A percentile compares a stretch with the other conserved stretches of the same genome.
Evolutionary conservation across 495 filamentous ascomycete species (phyloP).

Genomic region (Annulohypoxylon moriforme): DNA sequence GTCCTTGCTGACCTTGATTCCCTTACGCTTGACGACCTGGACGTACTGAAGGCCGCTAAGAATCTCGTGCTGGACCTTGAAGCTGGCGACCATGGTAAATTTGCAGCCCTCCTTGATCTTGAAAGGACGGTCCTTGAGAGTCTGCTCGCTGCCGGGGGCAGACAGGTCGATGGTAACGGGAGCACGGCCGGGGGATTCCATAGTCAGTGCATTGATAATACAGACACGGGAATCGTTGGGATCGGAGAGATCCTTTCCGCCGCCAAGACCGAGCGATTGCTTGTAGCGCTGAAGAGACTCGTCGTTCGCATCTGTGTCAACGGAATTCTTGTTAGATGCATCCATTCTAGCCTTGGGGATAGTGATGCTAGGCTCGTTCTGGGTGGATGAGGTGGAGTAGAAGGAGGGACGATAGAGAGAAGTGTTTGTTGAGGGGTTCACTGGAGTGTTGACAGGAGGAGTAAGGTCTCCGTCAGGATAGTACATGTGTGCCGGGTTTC

Average conservation of each 20-base stretch:
- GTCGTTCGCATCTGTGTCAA: slow-evolving; percentile 71
- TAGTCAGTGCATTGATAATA: slow-evolving; percentile 89
- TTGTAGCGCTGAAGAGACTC: slow-evolving; percentile 98
- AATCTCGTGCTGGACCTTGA: slow-evolving; percentile 96
- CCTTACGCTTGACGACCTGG: slow-evolving; percentile 89
- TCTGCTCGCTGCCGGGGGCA: slow-evolving; percentile 69
- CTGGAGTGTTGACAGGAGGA: slow-evolving; percentile 7
- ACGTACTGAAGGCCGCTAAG: slow-evolving; percentile 94
- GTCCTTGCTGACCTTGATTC: slow-evolving; percentile 85
- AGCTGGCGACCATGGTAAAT: slow-evolving; percentile 92
- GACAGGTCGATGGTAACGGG: slow-evolving; percentile 88
- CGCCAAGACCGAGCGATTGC: slow-evolving; percentile 88
- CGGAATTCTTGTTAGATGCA: slow-evolving; percentile 39
- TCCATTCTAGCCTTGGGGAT: slow-evolving; percentile 5
- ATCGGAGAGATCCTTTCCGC: slow-evolving; percentile 69
- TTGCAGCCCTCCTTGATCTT: slow-evolving; percentile 93
- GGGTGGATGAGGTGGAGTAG: not conserved
- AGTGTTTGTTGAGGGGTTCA: slow-evolving; percentile 2
- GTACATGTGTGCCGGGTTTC: slow-evolving; percentile 32
- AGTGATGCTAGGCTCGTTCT: slow-evolving; percentile 13
- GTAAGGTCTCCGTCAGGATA: slow-evolving; percentile 12
- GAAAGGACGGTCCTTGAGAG: slow-evolving; percentile 88
- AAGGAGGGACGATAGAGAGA: not conserved
- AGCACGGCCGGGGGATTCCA: slow-evolving; percentile 79
- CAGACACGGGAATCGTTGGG: slow-evolving; percentile 82